Base-by-base conservation (phyloP, 352 stramenopile species). In the Pythium vanterpoolii region DNA sequence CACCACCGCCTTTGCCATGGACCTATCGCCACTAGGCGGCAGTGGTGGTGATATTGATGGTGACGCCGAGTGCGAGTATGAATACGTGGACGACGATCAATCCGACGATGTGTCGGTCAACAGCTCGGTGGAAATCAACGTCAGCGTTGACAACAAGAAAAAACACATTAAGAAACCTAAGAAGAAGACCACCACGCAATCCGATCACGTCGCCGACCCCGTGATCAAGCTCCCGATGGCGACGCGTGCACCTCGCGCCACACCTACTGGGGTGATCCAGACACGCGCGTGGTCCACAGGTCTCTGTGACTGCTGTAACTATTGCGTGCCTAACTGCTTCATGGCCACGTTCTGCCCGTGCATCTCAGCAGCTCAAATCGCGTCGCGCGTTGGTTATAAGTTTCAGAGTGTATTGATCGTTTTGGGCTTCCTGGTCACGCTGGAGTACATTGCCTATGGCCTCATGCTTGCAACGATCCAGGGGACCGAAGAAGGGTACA, bases 291-390 rank as follows among this genome's bases (percentile, higher is more conserved):
- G 64, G 64, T 54, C 61, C 24, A 48, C 64, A 0, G 58, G 46
- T 5, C 24, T 72, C 8, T 72, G 39, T 30, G 43, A 39, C 26
- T 72, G 65, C 54, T 65, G 68, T 42, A 26, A 53, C 2, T 30
- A 59, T 42, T 57, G 31, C 11, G 49, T 67, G 24, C 65, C 65
- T 44, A 72, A 69, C 45, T 72, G 59, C 56, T 59, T 26, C 60
- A 72, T 72, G 65, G 47, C 33, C 24, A 61, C 42, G 16, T 65
- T 56, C 38, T 72, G 65, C 28, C 65, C 65, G 36, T 72, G 59
- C 44, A 34, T 71, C 38, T 63, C 56, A n/a, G 40, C 56, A 14
- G 50, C 63, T 3, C 63, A 71, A 43, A 67, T 64, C 33, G 49
- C 49, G 6, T 21, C 51, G 28, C 63, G 63, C 34, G 7, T 69